Evolutionary conservation across 345 rosid genomes (phyloP), one percentile per base, ranked within the genome.

Genomic region (Chamaenerion angustifolium): DNA sequence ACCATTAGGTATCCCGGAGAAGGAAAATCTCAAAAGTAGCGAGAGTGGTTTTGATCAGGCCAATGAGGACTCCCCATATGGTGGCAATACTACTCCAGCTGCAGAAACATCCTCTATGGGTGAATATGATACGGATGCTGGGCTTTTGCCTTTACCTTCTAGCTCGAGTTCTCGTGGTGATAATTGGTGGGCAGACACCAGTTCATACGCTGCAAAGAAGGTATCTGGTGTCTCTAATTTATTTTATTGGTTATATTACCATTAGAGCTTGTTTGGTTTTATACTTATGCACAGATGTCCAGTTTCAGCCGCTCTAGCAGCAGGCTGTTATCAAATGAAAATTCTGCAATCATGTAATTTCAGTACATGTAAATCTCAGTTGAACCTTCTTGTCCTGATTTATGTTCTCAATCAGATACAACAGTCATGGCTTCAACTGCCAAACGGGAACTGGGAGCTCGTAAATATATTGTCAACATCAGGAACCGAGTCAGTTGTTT

Each of bases 391-490:
- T 55, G 31, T 16, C 55, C 55, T 46, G 46, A 48, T 19, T 27
- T 64, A 45, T 73, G 66, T 49, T 58, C 49, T 50, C 59, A 66
- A 63, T 64, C 81, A 84, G 96, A 80, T 80, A 62, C 76, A 78
- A 55, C 98, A 87, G 23, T 77, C 86, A 54, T 92, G 96, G 96
- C 63, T 73, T 71, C 93, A 76, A 77, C 87, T 74, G 67, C 72
- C 93, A 49, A 76, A 73, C 71, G 90, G 95, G 47, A 71, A 82
- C 45, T 92, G 98, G 98, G 88, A 74, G 70, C 81, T 84, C 64
- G 95, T 71, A 62, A 84, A 75, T 70, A 70, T 80, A 49, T 51
- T 87, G 63, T 70, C 86, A 58, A 68, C 77, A 57, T 72, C 84
- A 44, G 96, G 80, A 65, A 67, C 58, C 0, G 86, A 84, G 50